Conservation (phyloP, 129 eudicot species). For the Heracleum sosnowskyi region DNA sequence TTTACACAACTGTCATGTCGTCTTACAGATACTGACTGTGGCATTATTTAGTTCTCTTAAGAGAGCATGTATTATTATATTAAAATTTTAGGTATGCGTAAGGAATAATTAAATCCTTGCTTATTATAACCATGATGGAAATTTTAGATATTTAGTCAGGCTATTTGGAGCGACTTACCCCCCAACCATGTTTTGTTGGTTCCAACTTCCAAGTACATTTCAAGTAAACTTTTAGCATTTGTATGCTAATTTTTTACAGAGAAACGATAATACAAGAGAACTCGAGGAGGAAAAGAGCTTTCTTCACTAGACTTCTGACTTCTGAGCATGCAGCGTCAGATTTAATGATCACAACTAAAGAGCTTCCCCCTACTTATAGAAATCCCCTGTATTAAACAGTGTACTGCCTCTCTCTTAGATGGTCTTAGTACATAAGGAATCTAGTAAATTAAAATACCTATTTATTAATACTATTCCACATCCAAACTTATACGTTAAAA, state of each 20-base stretch:
- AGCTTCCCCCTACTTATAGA: background rate
- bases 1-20: background rate
- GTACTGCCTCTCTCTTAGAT: background rate
- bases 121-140: background rate
- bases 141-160: background rate
- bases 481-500: background rate
- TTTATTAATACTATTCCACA: too few species aligned
- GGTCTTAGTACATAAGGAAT: background rate
- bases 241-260: background rate
- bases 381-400: background rate
- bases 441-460: background rate
- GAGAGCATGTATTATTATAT: background rate
- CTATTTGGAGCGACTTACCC: background rate
- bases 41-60: background rate
- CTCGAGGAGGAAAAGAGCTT: background rate
- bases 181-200: background rate
- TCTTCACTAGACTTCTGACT: background rate
- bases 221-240: background rate
- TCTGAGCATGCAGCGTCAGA: background rate
- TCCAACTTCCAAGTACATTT: background rate
- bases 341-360: background rate
- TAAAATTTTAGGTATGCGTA: background rate
- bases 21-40: background rate
- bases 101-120: background rate
- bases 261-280: background rate